phyloP scores from a whole-genome alignment of 805 yeast genomes.

The Candida hungchunana region DNA sequence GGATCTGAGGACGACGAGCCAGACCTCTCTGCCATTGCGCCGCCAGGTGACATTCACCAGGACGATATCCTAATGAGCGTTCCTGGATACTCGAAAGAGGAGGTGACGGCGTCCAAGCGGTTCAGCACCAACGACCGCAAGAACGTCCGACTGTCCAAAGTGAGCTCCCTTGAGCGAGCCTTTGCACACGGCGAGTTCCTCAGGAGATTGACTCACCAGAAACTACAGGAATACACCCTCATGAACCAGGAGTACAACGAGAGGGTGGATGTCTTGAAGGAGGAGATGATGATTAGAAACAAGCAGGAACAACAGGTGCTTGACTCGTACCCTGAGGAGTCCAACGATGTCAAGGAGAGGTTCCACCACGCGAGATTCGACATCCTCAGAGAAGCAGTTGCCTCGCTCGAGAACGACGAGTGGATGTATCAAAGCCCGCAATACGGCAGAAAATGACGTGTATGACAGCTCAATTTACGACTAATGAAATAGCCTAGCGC shows the following conservation, averaged over 20 bases:
- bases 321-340: slow-evolving; percentile 1
- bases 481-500: too few relatives aligned
- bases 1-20: slow-evolving; percentile 27
- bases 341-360: background rate
- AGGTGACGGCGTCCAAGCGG: slow-evolving; percentile 24
- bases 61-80: slow-evolving; percentile 26
- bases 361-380: slow-evolving; percentile 6
- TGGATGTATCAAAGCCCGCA: slow-evolving; percentile 9
- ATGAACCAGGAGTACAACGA: slow-evolving; percentile 18
- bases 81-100: slow-evolving; percentile 27
- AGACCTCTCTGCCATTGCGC: slow-evolving; percentile 21
- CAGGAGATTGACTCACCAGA: slow-evolving; percentile 9
- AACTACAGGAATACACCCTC: slow-evolving; percentile 18
- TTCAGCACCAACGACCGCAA: slow-evolving; percentile 21
- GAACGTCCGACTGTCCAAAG: slow-evolving; percentile 23
- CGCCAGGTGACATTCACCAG: slow-evolving; percentile 12
- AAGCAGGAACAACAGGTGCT: slow-evolving; percentile 3
- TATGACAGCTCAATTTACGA: too few relatives aligned
- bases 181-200: slow-evolving; percentile 18
- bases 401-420: slow-evolving; percentile 5
- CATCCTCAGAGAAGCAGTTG: slow-evolving; percentile 8
- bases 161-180: slow-evolving; percentile 21
- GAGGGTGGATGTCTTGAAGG: slow-evolving; percentile 5
- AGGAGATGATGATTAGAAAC: slow-evolving; percentile 4
- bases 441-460: too few relatives aligned